Base-by-base conservation (phyloP, 257 asterid genomes). In the Solanum chiquidenum region DNA sequence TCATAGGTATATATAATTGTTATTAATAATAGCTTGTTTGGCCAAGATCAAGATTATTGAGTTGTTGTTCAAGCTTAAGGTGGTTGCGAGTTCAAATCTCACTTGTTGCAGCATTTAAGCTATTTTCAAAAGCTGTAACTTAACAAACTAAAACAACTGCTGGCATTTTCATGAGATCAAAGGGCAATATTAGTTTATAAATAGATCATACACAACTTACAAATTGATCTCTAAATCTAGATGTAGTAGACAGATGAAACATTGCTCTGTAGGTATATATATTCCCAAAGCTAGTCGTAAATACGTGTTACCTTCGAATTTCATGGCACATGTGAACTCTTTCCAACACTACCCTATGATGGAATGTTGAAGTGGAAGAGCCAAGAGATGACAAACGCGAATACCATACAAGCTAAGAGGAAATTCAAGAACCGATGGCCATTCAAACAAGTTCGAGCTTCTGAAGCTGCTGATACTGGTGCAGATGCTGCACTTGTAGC, bases 361-460 rank as follows among this genome's bases (percentile, higher is more conserved):
- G 95, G 98, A 73, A 94, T 94, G 91, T 93, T 96, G 83, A 96
- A 96, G 90, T 93, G 98, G 91, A 96, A 96, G 83, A 96, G 98
- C 98, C 98, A 96, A 33, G 98, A 95, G 88, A 96, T 94, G 90
- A 96, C 96, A 49, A 96, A 96, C 9, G 98, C 98, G 86, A 96
- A 96, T 11, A 95, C 98, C 98, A 96, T 91, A 88, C 98, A 95
- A 89, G 96, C 98, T 14, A 96, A 95, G 73, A 96, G 93, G 87
- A 96, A 94, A 71, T 96, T 96, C 11, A 95, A 76, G 73, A 93
- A 93, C 25, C 98, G 94, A 87, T 94, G 97, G 9, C 98, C 96
- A 25, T 95, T 93, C 73, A 93, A 91, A 92, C 96, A 95, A 23
- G 89, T 89, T 84, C 94, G 91, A 60, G 89, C 62, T 52, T 87